phyloP scores from a whole-genome alignment of 371 early-diverging fungal genomes.

The Haplosporangium sp. region DNA sequence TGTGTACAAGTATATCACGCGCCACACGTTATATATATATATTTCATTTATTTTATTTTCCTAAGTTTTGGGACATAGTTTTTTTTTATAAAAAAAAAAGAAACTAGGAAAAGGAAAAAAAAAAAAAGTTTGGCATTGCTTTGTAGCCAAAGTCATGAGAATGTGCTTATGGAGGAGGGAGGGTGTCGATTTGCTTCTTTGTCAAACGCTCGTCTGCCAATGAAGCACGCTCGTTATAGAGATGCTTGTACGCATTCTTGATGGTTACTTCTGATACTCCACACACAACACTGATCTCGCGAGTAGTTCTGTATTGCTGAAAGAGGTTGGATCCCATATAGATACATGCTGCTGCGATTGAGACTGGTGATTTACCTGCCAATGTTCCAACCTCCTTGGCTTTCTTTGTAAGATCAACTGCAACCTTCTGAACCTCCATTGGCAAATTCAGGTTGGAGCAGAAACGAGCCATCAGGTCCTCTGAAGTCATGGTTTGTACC shows the following conservation, averaged over 20 bases:
- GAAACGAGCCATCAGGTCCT: constrained; percentile 90
- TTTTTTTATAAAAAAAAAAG: constrained; percentile 1
- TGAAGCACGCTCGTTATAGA: constrained; percentile 71
- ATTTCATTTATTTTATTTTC: not conserved
- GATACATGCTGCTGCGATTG: constrained; percentile 93
- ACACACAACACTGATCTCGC: constrained; percentile 84
- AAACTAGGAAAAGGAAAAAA: not conserved
- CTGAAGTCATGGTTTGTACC: constrained; percentile 76
- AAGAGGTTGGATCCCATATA: constrained; percentile 85
- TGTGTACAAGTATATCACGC: not conserved
- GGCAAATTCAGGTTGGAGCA: constrained; percentile 83
- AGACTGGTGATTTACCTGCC: constrained; percentile 92
- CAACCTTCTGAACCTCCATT: constrained; percentile 79
- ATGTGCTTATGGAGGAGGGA: constrained; percentile 35
- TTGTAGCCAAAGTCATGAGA: no score
- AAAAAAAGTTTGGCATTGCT: not conserved
- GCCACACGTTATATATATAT: not conserved
- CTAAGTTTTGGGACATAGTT: not conserved
- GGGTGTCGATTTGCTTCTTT: constrained; percentile 26
- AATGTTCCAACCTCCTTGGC: constrained; percentile 85
- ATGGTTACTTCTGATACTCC: constrained; percentile 94
- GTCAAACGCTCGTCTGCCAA: constrained; percentile 62
- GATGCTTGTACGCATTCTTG: constrained; percentile 83
- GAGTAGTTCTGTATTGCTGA: constrained; percentile 72
- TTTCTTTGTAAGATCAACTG: constrained; percentile 76